Percentiles rank a stretch among this genome's conserved stretches.
phyloP scores from a whole-genome alignment of 257 asterid species.

The Ophiorrhiza pumila region DNA sequence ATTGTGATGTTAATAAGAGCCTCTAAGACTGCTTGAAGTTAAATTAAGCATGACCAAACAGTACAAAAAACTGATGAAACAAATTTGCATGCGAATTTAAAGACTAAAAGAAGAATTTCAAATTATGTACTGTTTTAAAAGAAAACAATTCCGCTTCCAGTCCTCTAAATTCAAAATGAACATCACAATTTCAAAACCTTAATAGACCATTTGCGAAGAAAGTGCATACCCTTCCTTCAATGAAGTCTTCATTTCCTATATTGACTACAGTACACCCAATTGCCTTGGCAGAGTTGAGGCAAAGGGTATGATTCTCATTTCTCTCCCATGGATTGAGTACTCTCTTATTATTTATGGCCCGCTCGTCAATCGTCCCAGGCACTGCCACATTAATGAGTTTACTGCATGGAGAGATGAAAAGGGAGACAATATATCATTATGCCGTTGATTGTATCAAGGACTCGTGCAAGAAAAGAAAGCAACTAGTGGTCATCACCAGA shows the following conservation, averaged over 20 bases:
- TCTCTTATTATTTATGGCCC: conserved; percentile 89
- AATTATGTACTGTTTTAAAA: no score
- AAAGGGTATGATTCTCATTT: conserved; percentile 93
- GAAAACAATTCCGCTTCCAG: no score
- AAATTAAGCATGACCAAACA: background rate
- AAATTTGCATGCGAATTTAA: background rate
- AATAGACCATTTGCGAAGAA: background rate
- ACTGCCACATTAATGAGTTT: conserved; percentile 97
- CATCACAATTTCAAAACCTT: conserved; percentile 7
- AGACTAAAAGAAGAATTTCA: no score
- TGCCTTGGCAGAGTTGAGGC: conserved; percentile 99
- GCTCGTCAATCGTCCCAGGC: conserved; percentile 96
- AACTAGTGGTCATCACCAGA: conserved; percentile 52
- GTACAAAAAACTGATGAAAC: background rate
- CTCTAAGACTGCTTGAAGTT: background rate
- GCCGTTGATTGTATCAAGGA: background rate
- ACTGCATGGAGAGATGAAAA: conserved; percentile 45
- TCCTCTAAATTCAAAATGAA: conserved; percentile 1
- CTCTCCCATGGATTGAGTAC: conserved; percentile 97
- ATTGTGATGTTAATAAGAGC: conserved; percentile 12
- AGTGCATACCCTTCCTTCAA: conserved; percentile 91
- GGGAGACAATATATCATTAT: background rate
- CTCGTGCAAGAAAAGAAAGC: conserved; percentile 3
- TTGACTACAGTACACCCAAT: conserved; percentile 97
- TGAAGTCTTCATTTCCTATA: conserved; percentile 91